A percentile compares a stretch with the other conserved stretches of the same genome.
These are phyloP conservation scores for Chaetomium fimeti DNA, from an alignment of 495 filamentous ascomycete genomes.

Conservation along the genomic window DNA sequence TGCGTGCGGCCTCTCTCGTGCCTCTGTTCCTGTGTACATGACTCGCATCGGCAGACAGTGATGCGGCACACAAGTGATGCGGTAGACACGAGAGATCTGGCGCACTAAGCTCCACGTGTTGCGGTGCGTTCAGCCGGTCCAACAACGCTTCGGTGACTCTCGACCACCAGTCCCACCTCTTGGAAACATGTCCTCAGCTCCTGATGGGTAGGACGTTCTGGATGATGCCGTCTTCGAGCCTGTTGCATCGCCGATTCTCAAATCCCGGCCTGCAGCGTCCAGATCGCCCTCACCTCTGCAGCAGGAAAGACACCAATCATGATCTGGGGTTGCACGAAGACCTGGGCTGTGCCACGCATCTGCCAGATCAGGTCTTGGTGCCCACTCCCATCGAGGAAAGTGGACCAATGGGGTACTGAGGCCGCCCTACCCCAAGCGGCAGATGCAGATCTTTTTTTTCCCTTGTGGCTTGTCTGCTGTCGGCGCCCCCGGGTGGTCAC, in stretches of 20 bases:
- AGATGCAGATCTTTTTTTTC: slow-evolving; percentile 18
- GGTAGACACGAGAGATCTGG: no score
- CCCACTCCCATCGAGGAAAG: background rate
- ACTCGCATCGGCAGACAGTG: background rate
- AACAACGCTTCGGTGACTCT: background rate
- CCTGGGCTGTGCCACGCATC: slow-evolving; percentile 17
- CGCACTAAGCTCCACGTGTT: slow-evolving; percentile 9
- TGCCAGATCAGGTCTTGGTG: background rate
- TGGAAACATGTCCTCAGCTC: background rate
- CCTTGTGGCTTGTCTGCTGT: slow-evolving; percentile 1
- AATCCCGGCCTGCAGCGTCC: background rate
- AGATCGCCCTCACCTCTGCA: background rate
- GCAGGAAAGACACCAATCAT: slow-evolving; percentile 1
- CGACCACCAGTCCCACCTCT: background rate
- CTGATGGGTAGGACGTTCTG: slow-evolving; percentile 1
- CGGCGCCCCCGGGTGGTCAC: slow-evolving; percentile 18
- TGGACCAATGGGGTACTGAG: slow-evolving; percentile 13
- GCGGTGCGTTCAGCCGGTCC: slow-evolving; percentile 1
- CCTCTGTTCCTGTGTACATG: background rate
- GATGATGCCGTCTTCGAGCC: no score
- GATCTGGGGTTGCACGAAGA: background rate
- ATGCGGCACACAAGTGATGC: background rate
- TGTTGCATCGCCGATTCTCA: slow-evolving; percentile 1
- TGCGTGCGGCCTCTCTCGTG: background rate
- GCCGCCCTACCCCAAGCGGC: slow-evolving; percentile 13